Evolutionary conservation across 2,329 filamentous ascomycete species (phyloP), one percentile per base, ranked within the genome.

Genomic region (Exophiala calicioides): DNA sequence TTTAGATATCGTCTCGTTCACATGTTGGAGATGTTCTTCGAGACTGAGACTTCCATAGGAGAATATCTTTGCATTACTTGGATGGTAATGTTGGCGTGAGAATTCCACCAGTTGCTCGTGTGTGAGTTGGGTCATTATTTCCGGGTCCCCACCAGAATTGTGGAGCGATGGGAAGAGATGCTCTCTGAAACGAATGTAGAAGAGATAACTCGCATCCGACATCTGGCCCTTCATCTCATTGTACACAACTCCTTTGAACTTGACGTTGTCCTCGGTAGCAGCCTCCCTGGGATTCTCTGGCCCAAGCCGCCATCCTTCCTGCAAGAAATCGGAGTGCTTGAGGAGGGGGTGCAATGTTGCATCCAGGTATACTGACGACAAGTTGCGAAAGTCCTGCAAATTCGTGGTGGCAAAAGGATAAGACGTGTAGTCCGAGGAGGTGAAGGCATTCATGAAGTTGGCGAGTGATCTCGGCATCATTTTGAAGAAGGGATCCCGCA

Each of bases 221-320:
- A 97, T 95, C 64, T 96, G 90, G 0, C 93, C 93, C 71, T 98
- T 98, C 93, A 98, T 98, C 72, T 98, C 93, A 62, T 98, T 98
- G 72, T 97, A 97, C 1, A 97, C 91, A 1, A 97, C 93, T 19
- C 91, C 91, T 72, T 97, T 97, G 77, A 97, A 97, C 1, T 95
- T 88, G 32, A 71, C 65, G 36, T 71, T 69, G 15, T 68, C 66
- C 29, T 53, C 52, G 4, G 58, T 55, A 6, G 56, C 45, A 7
- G 49, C 34, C 10, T 84, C 78, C 39, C 80, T 74, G 1, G 85
- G 88, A 64, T 97, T 93, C 69, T 95, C 90, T 0, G 93, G 93
- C 0, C 93, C 93, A 55, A 98, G 83, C 37, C 93, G 82, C 93
- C 93, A 98, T 39, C 93, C 93, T 70, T 98, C 93, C 67, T 98